Base-by-base conservation (phyloP, 2,329 filamentous ascomycete species). In the Magnaporthiopsis poae region DNA sequence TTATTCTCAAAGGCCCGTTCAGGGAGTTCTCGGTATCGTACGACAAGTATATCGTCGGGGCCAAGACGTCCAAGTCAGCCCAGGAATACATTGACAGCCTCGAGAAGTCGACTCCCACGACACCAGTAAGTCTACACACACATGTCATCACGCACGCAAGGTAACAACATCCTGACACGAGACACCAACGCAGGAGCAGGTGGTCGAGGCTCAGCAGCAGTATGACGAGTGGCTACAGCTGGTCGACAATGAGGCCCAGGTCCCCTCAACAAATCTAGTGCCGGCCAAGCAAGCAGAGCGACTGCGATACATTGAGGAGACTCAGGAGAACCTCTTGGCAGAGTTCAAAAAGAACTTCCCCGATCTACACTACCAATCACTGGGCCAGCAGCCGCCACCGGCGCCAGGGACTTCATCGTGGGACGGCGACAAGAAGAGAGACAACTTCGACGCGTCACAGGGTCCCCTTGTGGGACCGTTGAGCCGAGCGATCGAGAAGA, bases 1-100 rank as follows among this genome's bases (percentile, higher is more conserved):
- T 85, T 70, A 75, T 86, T 9, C 76, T 86, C 46, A 85, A 85
- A 70, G 83, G 84, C 0, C 81, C 84, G 65, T 86, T 82, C 71
- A 78, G 79, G 62, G 83, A 86, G 68, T 86, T 86, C 68, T 82
- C 81, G 21, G 76, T 77, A 33, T 82, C 81, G 0, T 86, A 84
- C 68, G 79, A 80, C 68, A 80, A 80, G 67, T 81, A 83, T 68
- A 82, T 85, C 67, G 76, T 76, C 27, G 80, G 78, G 5, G 71
- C 74, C 36, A 80, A 76, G 68, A 81, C 77, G 71, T 79, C 77
- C 1, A 73, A 76, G 29, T 75, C 75, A 9, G 77, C 77, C n/a
- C 77, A 75, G 56, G 74, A 78, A 61, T 78, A 80, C 66, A 67
- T 77, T 2, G 79, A 80, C 61, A 73, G 75, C 60, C 71, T 80